Conservation (phyloP, 768 basidiomycete genomes). For the Cystobasidium onofrii region DNA sequence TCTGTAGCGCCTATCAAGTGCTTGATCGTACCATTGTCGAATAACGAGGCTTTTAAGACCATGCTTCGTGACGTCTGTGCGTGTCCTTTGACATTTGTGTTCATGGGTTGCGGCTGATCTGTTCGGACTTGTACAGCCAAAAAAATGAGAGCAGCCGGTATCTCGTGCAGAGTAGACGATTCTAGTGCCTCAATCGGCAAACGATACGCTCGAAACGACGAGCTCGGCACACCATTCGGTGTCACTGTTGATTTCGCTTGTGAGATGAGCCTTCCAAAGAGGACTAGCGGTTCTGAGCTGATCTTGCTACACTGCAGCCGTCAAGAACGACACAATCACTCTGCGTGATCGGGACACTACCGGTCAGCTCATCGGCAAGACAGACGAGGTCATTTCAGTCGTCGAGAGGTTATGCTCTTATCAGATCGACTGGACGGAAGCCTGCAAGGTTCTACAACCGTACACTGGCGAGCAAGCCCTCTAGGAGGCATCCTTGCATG, state of each 20-base stretch:
- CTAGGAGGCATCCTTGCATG: no score
- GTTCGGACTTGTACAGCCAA: constrained; percentile 53
- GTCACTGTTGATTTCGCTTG: constrained; percentile 92
- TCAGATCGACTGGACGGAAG: constrained; percentile 65
- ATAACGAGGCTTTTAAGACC: constrained; percentile 71
- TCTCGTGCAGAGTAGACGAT: constrained; percentile 90
- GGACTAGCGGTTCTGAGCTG: constrained; percentile 39
- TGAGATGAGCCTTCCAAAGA: constrained; percentile 45
- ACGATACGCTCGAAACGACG: constrained; percentile 95
- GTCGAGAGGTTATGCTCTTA: constrained; percentile 72
- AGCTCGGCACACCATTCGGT: constrained; percentile 94
- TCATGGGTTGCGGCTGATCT: no score
- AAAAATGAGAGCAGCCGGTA: constrained; percentile 76
- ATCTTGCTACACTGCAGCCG: constrained; percentile 52
- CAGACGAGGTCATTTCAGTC: constrained; percentile 77
- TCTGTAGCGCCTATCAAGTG: constrained; percentile 92
- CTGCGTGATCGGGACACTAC: constrained; percentile 92
- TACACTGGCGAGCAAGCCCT: constrained; percentile 88
- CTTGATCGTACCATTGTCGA: constrained; percentile 86
- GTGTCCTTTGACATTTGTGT: no score
- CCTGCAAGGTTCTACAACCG: constrained; percentile 59
- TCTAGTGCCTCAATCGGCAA: constrained; percentile 91
- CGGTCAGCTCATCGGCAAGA: constrained; percentile 76
- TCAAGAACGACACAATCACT: constrained; percentile 87
- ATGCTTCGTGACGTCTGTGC: constrained; percentile 81